Evolutionary conservation across 345 rosid genomes (phyloP).

Genomic region (Erodium maritimum): DNA sequence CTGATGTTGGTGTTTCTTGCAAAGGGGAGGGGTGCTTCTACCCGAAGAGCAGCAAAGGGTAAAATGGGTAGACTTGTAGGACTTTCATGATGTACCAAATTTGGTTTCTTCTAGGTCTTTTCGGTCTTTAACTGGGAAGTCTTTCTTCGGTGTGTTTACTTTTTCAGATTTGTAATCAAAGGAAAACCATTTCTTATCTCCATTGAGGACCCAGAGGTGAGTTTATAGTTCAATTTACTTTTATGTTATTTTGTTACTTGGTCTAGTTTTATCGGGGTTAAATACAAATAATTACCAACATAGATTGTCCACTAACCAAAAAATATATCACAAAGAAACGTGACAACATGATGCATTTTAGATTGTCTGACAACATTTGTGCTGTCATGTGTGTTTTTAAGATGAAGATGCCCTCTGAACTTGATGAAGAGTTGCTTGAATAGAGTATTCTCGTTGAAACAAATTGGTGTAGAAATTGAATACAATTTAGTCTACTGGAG

Average conservation of each 20-base stretch:
- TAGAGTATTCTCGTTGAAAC: too few relatives aligned
- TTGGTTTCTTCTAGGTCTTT: background rate
- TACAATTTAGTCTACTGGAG: too few relatives aligned
- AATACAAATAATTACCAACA: too few relatives aligned
- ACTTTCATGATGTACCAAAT: background rate
- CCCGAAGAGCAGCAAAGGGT: constrained; percentile 67
- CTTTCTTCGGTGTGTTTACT: constrained; percentile 4
- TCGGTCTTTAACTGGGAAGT: background rate
- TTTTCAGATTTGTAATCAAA: constrained; percentile 43
- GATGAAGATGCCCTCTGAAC: too few relatives aligned
- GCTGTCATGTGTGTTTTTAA: too few relatives aligned
- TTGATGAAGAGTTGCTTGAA: too few relatives aligned
- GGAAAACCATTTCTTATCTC: constrained; percentile 65
- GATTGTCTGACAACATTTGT: too few relatives aligned
- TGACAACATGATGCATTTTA: too few relatives aligned
- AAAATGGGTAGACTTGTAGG: constrained; percentile 10
- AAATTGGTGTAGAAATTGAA: too few relatives aligned
- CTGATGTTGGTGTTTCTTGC: constrained; percentile 88
- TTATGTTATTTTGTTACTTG: background rate
- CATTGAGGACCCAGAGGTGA: constrained; percentile 93
- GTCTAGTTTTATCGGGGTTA: too few relatives aligned
- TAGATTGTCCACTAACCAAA: too few relatives aligned
- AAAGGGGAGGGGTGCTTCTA: constrained; percentile 52
- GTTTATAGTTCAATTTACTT: constrained; percentile 6
- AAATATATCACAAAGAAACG: too few relatives aligned